Conservation (phyloP, 495 filamentous ascomycete genomes). For the Bryoglossum gracile region DNA sequence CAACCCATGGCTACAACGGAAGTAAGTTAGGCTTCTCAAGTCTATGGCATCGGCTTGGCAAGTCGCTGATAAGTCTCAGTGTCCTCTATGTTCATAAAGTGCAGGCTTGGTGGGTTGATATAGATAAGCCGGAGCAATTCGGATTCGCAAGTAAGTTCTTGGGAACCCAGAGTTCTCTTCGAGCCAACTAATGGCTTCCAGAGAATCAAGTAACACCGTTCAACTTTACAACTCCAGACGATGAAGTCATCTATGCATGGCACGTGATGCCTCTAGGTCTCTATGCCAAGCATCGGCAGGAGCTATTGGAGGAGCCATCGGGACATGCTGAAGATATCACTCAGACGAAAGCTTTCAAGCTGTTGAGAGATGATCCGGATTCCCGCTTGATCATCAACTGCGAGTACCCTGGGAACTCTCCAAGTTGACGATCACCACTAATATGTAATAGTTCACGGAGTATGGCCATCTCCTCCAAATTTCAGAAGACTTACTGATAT, state of each 20-base stretch:
- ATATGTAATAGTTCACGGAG: slow-evolving; percentile 38
- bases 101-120: slow-evolving; percentile 61
- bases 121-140: slow-evolving; percentile 67
- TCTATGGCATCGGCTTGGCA: not conserved
- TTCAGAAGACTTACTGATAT: slow-evolving; percentile 11
- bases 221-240: slow-evolving; percentile 47
- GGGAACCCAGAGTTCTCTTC: not conserved
- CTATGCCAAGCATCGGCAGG: slow-evolving; percentile 49
- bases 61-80: slow-evolving; percentile 35
- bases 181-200: slow-evolving; percentile 9
- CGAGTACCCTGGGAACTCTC: slow-evolving; percentile 17
- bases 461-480: not conserved
- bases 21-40: slow-evolving; percentile 39
- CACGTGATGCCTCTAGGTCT: slow-evolving; percentile 61
- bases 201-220: slow-evolving; percentile 66
- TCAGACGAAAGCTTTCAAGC: slow-evolving; percentile 44
- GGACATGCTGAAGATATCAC: slow-evolving; percentile 50
- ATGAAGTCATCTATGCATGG: slow-evolving; percentile 59
- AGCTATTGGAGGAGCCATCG: slow-evolving; percentile 40
- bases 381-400: slow-evolving; percentile 53
- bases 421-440: slow-evolving; percentile 1
- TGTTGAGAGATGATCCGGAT: slow-evolving; percentile 56
- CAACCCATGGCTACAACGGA: slow-evolving; percentile 48
- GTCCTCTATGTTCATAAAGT: slow-evolving; percentile 72
- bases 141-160: slow-evolving; percentile 66